Evolutionary conservation across 108 stramenopile species (phyloP).

Genomic region (Nitzschia sp.): DNA sequence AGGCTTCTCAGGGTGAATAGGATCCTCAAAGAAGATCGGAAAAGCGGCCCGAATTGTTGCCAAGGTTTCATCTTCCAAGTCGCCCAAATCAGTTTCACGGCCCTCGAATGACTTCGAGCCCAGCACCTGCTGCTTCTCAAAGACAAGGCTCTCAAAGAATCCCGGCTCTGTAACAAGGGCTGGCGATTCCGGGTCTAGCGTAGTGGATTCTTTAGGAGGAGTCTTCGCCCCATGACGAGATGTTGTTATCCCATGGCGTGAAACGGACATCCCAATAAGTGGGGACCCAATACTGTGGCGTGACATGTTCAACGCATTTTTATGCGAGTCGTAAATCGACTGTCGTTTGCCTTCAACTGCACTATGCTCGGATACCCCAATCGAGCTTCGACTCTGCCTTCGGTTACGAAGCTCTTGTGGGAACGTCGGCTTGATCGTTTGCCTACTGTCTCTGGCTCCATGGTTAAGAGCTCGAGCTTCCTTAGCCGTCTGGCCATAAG

Average conservation of each 20-base stretch:
- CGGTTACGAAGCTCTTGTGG: not conserved
- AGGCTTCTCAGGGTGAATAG: not conserved
- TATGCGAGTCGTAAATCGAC: not conserved
- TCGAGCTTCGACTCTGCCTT: not conserved
- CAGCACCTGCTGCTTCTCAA: too few species aligned
- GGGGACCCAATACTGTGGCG: not conserved
- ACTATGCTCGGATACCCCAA: not conserved
- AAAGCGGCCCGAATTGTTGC: not conserved
- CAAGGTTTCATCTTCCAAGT: not conserved
- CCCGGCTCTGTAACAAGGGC: not conserved
- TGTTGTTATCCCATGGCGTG: not conserved
- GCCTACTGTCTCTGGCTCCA: not conserved
- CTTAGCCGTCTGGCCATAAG: conserved; percentile 11
- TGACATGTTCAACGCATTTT: not conserved
- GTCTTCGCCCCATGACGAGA: not conserved
- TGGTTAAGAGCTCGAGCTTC: not conserved
- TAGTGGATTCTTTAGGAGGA: not conserved
- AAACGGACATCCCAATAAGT: too few species aligned
- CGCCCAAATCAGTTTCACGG: not conserved
- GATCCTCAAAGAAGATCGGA: conserved; percentile 5
- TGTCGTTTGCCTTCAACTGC: not conserved
- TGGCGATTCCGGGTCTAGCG: not conserved
- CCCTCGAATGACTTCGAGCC: not conserved
- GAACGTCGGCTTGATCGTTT: not conserved
- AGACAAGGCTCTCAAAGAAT: not conserved